phyloP scores from a whole-genome alignment of 2,329 filamentous ascomycete genomes.

The Phialophora verrucosa region DNA sequence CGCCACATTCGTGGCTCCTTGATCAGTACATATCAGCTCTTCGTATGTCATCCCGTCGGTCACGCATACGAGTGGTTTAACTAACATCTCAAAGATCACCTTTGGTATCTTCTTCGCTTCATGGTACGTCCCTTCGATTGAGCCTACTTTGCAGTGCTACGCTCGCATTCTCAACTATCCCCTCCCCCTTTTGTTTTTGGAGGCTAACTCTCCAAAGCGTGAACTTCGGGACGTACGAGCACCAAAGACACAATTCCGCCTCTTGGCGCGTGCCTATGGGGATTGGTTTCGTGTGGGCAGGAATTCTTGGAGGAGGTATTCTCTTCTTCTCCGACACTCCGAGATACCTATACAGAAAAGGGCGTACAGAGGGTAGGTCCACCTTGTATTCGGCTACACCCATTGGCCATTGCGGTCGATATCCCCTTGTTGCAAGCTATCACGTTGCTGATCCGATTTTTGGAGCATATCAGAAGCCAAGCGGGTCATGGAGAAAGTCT shows the following conservation, averaged over 20 bases:
- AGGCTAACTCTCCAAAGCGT: neutral
- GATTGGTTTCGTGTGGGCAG: constrained; percentile 61
- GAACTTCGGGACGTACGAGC: constrained; percentile 50
- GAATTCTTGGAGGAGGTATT: constrained; percentile 61
- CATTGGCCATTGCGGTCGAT: neutral
- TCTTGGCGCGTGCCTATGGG: constrained; percentile 60
- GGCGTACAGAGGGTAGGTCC: constrained; percentile 51
- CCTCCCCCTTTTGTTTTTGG: too few species aligned
- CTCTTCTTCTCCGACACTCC: constrained; percentile 63
- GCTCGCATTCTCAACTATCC: neutral
- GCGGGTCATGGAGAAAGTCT: constrained; percentile 59
- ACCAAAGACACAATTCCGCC: constrained; percentile 37
- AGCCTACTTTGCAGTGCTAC: neutral
- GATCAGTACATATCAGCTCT: constrained; percentile 54
- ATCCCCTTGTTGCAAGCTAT: neutral
- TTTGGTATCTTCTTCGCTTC: constrained; percentile 69
- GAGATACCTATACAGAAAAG: constrained; percentile 63
- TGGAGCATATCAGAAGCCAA: constrained; percentile 47
- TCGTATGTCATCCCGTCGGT: constrained; percentile 46
- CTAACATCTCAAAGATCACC: constrained; percentile 53
- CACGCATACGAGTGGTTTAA: neutral
- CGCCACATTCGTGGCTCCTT: constrained; percentile 53
- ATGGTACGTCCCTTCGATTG: constrained; percentile 37
- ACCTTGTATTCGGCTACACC: neutral
- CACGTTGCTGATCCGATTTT: neutral